phyloP scores from a whole-genome alignment of 2,329 filamentous ascomycete genomes.

The Colletotrichum magnum region DNA sequence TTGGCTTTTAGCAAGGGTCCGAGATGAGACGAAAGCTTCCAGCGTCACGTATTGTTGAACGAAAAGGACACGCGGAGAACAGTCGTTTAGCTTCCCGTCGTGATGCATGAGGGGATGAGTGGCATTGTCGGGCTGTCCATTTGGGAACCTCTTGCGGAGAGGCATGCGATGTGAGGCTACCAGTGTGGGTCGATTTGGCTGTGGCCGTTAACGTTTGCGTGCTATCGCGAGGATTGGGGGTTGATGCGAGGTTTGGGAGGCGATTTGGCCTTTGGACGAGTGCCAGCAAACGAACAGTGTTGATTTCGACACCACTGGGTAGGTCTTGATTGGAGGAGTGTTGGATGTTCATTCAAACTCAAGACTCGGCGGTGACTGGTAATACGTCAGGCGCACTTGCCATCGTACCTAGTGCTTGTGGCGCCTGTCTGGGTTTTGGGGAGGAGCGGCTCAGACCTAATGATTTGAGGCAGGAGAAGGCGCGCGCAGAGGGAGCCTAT shows the following conservation, averaged over 20 bases:
- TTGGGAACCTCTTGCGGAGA: neutral
- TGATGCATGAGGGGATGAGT: neutral
- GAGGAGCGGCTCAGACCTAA: too few species aligned
- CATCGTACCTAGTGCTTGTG: too few species aligned
- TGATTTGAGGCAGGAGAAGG: too few species aligned
- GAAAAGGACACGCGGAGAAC: neutral
- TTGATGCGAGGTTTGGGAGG: neutral
- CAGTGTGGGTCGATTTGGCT: neutral
- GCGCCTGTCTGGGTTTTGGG: too few species aligned
- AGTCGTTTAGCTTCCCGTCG: neutral
- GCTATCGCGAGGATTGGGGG: too few species aligned
- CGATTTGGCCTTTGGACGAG: neutral
- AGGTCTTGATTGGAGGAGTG: too few species aligned
- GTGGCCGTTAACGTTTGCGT: neutral
- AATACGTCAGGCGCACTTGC: too few species aligned
- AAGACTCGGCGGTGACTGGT: too few species aligned
- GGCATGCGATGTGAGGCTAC: neutral
- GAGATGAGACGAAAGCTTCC: conserved; percentile 21
- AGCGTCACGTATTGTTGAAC: conserved; percentile 1
- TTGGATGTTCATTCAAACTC: too few species aligned
- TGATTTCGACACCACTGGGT: too few species aligned
- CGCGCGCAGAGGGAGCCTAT: too few species aligned
- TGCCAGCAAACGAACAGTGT: too few species aligned
- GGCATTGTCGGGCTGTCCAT: neutral
- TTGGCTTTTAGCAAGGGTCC: neutral